A percentile compares a stretch with the other conserved stretches of the same genome.
phyloP scores from a whole-genome alignment of 1,139 yeast species.

The Pneumocystis oryctolagi region DNA sequence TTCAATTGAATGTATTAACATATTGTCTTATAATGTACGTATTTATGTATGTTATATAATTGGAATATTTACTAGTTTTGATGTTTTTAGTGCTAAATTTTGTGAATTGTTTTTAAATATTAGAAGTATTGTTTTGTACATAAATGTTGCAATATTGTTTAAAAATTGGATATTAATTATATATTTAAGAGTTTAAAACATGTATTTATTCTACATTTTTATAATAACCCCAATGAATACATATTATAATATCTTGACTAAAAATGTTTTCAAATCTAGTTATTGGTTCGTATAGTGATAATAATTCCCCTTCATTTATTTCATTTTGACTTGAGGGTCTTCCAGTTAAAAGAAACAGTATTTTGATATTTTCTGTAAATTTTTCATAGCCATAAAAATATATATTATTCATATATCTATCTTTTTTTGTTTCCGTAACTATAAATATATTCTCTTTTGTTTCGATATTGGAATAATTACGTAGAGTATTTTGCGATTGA shows the following conservation, averaged over 20 bases:
- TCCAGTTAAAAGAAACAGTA: neutral
- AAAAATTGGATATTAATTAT: neutral
- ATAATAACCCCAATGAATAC: neutral
- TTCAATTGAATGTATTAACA: neutral
- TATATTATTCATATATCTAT: neutral
- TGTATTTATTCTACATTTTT: neutral
- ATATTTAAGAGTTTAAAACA: neutral
- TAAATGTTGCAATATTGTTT: neutral
- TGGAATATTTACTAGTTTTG: neutral
- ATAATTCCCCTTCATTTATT: neutral
- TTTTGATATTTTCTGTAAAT: neutral
- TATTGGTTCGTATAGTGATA: neutral
- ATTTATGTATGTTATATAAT: neutral
- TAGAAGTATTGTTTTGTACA: neutral
- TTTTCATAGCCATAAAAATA: neutral
- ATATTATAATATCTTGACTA: neutral
- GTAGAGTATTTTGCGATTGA: neutral
- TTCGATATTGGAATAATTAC: neutral
- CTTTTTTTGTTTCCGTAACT: neutral
- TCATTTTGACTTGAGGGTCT: neutral
- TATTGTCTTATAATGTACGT: neutral
- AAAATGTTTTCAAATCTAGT: neutral
- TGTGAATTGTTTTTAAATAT: neutral
- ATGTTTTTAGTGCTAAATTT: neutral
- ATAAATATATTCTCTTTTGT: neutral